phyloP scores from a whole-genome alignment of 305 asterid species.

The Solanum hybrid region DNA sequence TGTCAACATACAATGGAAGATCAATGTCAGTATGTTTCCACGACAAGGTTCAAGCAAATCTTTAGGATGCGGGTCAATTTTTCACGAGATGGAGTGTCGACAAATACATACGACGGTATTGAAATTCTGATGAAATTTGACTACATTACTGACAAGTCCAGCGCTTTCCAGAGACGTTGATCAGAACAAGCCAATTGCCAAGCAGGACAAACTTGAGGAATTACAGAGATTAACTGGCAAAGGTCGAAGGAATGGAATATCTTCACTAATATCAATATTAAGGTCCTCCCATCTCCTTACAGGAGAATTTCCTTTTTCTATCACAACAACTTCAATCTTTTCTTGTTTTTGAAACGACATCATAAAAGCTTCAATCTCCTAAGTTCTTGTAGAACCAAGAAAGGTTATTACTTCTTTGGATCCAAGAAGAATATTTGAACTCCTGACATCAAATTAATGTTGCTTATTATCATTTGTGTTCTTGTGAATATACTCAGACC shows the following conservation, averaged over 20 bases:
- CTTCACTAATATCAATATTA: slow-evolving; percentile 47
- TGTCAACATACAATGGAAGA: too few relatives aligned
- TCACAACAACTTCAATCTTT: slow-evolving; percentile 10
- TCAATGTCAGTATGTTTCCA: too few relatives aligned
- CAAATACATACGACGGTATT: slow-evolving; percentile 61
- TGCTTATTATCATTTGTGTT: not conserved
- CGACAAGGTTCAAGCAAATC: too few relatives aligned
- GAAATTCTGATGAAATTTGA: slow-evolving; percentile 55
- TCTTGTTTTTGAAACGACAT: too few relatives aligned
- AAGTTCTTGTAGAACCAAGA: slow-evolving; percentile 1
- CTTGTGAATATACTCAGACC: not conserved
- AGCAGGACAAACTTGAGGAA: slow-evolving; percentile 57
- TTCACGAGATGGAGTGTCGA: slow-evolving; percentile 60
- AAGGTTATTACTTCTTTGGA: not conserved
- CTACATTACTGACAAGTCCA: slow-evolving; percentile 44
- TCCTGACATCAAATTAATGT: not conserved
- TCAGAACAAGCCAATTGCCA: slow-evolving; percentile 30
- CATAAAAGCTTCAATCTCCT: not conserved
- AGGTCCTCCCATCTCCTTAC: slow-evolving; percentile 66
- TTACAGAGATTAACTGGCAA: slow-evolving; percentile 47
- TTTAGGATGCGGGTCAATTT: not conserved
- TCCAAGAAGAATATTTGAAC: not conserved
- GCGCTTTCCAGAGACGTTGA: not conserved
- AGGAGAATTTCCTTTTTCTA: slow-evolving; percentile 33
- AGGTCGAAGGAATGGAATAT: slow-evolving; percentile 47